phyloP scores from a whole-genome alignment of 2,329 filamentous ascomycete genomes.

The Alternaria sp. region DNA sequence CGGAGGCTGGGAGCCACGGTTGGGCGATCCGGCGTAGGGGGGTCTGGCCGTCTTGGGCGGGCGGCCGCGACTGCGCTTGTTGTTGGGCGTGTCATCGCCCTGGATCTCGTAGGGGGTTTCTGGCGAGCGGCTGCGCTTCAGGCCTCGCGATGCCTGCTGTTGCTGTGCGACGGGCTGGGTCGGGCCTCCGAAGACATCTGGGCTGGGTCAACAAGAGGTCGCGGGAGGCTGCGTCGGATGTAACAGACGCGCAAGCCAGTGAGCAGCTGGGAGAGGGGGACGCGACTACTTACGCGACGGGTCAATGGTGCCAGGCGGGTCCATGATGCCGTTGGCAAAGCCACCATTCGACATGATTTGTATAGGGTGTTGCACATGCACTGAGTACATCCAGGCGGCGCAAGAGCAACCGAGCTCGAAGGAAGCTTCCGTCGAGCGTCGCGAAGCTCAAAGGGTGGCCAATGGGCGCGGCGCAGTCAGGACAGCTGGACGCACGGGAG shows the following conservation, averaged over 20 bases:
- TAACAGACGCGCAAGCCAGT: conserved; percentile 34
- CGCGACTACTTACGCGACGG: conserved; percentile 34
- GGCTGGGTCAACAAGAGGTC: conserved; percentile 30
- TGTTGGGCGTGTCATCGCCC: conserved; percentile 32
- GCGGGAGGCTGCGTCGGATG: conserved; percentile 39
- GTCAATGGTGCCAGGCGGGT: conserved; percentile 51
- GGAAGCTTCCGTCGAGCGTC: conserved; percentile 26
- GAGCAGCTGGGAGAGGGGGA: not conserved
- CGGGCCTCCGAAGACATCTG: conserved; percentile 38
- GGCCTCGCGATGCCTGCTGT: conserved; percentile 39
- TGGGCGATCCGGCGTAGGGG: conserved; percentile 60
- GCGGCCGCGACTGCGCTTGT: conserved; percentile 56
- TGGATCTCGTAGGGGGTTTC: conserved; percentile 47
- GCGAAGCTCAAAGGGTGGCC: conserved; percentile 24
- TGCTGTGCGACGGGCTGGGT: conserved; percentile 42
- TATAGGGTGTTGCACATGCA: conserved; percentile 42
- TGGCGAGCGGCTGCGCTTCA: conserved; percentile 52
- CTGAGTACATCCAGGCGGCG: conserved; percentile 51
- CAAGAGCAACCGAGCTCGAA: conserved; percentile 42
- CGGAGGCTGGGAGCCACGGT: conserved; percentile 58
- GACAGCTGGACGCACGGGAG: conserved; percentile 22
- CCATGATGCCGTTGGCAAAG: conserved; percentile 51
- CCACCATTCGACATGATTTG: conserved; percentile 48
- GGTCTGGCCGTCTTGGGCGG: conserved; percentile 63
- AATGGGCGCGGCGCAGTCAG: conserved; percentile 27